These are phyloP conservation scores for Pneumocystis wakefieldiae DNA, from an alignment of 1,139 yeast species.

Conservation along the genomic window DNA sequence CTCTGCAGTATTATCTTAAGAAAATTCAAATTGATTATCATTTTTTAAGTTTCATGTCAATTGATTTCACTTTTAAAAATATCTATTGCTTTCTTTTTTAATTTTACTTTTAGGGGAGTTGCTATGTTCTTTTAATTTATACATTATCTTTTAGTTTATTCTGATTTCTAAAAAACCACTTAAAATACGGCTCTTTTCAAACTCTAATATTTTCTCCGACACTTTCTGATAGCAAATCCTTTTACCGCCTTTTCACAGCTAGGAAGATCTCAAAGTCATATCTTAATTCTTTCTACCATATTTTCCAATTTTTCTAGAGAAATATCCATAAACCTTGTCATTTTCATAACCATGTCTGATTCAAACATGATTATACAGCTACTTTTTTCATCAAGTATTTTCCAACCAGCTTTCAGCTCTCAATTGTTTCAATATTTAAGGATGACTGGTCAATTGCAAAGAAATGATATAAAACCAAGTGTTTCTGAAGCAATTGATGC, in stretches of 20 bases:
- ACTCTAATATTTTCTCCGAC: too few relatives aligned
- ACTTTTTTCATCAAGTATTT: too few relatives aligned
- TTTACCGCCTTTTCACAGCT: too few relatives aligned
- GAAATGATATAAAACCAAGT: neutral
- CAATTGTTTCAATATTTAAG: too few relatives aligned
- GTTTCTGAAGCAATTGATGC: constrained; percentile 14
- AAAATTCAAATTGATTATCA: neutral
- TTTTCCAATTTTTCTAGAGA: too few relatives aligned
- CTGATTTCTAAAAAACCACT: neutral
- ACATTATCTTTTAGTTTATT: neutral
- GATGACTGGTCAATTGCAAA: neutral
- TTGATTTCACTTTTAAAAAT: neutral
- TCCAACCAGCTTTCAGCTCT: too few relatives aligned
- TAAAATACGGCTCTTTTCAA: neutral
- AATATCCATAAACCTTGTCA: too few relatives aligned
- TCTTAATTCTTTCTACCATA: too few relatives aligned
- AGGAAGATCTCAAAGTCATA: too few relatives aligned
- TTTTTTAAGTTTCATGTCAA: neutral
- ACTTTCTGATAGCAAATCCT: too few relatives aligned
- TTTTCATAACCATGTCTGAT: too few relatives aligned
- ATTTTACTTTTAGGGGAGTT: neutral
- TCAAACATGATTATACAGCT: too few relatives aligned
- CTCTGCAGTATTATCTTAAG: neutral
- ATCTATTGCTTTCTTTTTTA: neutral
- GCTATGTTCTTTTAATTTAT: neutral